phyloP scores from a whole-genome alignment of 106 monocot species.

The Iris macrosiphon region DNA sequence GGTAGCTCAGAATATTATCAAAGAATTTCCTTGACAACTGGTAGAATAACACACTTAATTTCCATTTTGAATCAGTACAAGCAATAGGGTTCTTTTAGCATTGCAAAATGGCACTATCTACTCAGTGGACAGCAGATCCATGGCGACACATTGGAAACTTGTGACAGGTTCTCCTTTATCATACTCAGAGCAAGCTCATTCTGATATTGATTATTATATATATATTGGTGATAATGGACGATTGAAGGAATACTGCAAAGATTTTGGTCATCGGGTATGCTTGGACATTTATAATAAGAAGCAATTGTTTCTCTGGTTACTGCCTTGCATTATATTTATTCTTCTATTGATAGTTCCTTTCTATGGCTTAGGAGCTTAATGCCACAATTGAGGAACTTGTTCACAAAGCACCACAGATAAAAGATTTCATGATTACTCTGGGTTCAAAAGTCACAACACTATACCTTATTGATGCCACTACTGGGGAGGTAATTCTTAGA shows the following conservation, averaged over 20 bases:
- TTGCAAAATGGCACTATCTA: conserved; percentile 24
- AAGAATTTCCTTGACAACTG: too few species aligned
- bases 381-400: conserved; percentile 67
- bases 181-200: conserved; percentile 23
- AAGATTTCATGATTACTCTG: conserved; percentile 34
- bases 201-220: conserved; percentile 17
- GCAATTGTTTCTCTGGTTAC: conserved; percentile 1
- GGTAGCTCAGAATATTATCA: too few species aligned
- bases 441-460: conserved; percentile 67
- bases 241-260: conserved; percentile 25
- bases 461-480: conserved; percentile 45
- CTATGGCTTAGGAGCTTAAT: conserved; percentile 38
- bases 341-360: conserved; percentile 5
- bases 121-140: conserved; percentile 12
- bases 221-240: conserved; percentile 21
- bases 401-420: conserved; percentile 36
- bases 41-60: too few species aligned
- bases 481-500: conserved; percentile 53
- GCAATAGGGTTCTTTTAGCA: conserved; percentile 10
- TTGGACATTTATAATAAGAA: background rate
- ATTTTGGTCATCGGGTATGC: conserved; percentile 26
- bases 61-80: conserved; percentile 3
- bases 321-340: background rate
- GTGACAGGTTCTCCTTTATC: conserved; percentile 25
- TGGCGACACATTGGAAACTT: conserved; percentile 13